Evolutionary conservation across 805 yeast species (phyloP), one percentile per base, ranked within the genome.

Genomic region (Kazachstania viticola): DNA sequence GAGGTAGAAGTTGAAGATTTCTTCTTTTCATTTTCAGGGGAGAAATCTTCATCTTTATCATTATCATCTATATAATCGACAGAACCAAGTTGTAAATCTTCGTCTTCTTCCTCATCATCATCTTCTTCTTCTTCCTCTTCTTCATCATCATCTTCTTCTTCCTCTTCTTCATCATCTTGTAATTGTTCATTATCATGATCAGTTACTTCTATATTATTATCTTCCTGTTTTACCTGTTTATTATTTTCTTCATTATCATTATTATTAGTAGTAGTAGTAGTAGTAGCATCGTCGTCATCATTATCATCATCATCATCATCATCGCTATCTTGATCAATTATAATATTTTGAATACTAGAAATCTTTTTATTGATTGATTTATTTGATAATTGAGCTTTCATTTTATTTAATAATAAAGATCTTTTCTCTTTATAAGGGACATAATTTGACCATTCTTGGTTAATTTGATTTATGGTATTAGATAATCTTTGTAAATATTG

Each of bases 41-140:
- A 34, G 24, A 49, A 51, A 28, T 52, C 49, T 9, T 41, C 40
- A 25, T 45, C 52, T 14, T 31, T 31, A 14, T 30, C 32, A 15
- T 31, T 21, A 17, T 34, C 41, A 17, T 32, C 34, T 4, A 25
- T 19, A 9, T 9, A 17, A 11, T 30, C 34, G 14, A 22, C 26
- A 7, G 16, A 32, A 12, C 29, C 34, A 5, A 27, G 32, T 21
- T 33, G 30, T 14, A 28, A 18, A 22, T 28, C 33, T 8, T 29
- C 35, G 8, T 26, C 33, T 7, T 26, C 33, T 3, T 35, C 36
- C 9, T 39, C 37, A 12, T 33, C 35, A 9, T 36, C 38, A 14
- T 34, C 38, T 14, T 17, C 32, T 5, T 36, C 38, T 9, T 41
- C 45, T 4, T 37, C 36, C 9, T 31, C 35, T 4, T 31, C 29